phyloP scores from a whole-genome alignment of 441 rosid genomes.

The Flueggea neowawraea region DNA sequence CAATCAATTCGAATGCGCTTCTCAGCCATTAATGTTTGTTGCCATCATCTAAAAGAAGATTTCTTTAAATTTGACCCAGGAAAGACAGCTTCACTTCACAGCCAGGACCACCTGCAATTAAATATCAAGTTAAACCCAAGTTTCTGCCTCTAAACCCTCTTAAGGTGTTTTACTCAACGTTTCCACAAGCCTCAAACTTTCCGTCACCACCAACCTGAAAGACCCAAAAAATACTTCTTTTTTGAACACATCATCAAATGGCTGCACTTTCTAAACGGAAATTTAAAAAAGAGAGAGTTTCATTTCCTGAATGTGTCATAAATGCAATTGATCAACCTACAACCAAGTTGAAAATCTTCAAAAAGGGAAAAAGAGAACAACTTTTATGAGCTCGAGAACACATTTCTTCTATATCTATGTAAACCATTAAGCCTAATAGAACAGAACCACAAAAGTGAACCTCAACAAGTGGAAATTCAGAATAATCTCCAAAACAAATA shows the following conservation, averaged over 20 bases:
- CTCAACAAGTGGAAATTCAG: neutral
- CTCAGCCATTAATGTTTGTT: too few species aligned
- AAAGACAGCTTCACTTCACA: neutral
- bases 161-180: neutral
- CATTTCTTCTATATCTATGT: slow-evolving; percentile 1
- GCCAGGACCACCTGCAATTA: neutral
- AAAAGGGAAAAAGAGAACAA: neutral
- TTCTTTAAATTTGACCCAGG: neutral
- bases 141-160: neutral
- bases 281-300: neutral
- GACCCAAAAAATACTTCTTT: neutral
- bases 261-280: neutral
- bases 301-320: neutral
- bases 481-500: neutral
- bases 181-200: neutral
- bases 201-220: neutral
- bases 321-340: neutral
- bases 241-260: neutral
- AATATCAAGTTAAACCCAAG: neutral
- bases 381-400: neutral
- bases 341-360: neutral
- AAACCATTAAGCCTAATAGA: neutral
- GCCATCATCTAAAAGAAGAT: neutral
- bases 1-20: too few species aligned
- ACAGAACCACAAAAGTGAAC: too few species aligned